Percentiles rank a stretch among this genome's conserved stretches.
phyloP scores from a whole-genome alignment of 2,329 filamentous ascomycete genomes.

The Mollisiaceae sp. region DNA sequence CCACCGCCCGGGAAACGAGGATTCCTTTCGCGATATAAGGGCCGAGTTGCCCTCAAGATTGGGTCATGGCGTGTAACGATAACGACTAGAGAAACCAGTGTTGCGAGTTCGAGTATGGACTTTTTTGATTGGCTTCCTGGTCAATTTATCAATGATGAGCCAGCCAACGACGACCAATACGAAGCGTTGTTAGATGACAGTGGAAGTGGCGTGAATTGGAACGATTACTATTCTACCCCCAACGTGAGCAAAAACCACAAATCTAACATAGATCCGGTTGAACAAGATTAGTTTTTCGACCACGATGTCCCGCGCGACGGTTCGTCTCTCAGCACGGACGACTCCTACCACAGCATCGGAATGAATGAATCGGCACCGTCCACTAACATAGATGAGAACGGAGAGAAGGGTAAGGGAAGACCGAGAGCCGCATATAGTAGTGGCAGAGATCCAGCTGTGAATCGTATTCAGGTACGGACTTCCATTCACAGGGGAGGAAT shows the following conservation, averaged over 20 bases:
- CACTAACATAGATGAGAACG: background rate
- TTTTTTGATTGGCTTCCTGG: constrained; percentile 21
- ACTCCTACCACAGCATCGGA: constrained; percentile 1
- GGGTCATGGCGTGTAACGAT: background rate
- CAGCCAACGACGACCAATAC: background rate
- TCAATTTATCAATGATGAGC: background rate
- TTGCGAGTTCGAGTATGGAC: constrained; percentile 7
- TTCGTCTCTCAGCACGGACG: constrained; percentile 12
- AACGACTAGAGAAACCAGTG: background rate
- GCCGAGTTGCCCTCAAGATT: background rate
- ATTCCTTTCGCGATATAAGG: background rate
- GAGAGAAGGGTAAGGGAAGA: constrained; percentile 7
- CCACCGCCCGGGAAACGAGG: background rate
- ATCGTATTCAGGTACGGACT: constrained; percentile 20
- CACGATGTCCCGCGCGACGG: constrained; percentile 5
- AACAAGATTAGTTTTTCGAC: constrained; percentile 2
- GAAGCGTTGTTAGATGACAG: background rate
- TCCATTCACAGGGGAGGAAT: background rate
- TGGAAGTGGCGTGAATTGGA: background rate
- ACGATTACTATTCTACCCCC: constrained; percentile 9
- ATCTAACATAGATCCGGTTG: constrained; percentile 3
- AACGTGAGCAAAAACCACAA: background rate
- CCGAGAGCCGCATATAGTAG: constrained; percentile 10
- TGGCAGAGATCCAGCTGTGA: constrained; percentile 14
- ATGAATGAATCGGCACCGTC: background rate